Evolutionary conservation across 805 yeast species (phyloP), one percentile per base, ranked within the genome.

Genomic region (Yamadazyma nakazawae): DNA sequence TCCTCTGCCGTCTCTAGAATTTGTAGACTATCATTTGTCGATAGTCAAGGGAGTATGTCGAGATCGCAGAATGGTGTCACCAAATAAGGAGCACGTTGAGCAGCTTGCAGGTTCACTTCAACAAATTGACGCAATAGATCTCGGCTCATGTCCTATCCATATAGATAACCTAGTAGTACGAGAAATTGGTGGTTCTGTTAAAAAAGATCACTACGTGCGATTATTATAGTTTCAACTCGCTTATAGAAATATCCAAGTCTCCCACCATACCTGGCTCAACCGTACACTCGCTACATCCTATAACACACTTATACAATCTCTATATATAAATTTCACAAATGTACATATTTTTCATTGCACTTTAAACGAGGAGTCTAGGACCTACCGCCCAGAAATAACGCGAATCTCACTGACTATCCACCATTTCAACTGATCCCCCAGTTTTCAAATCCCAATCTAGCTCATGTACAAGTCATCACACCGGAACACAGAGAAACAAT

Each of bases 401-500:
- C 32, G 32, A 28, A 28, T 28, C 12, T 28, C 32, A 13, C 32
- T 26, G 30, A 11, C n/a, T 13, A 11, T 28, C 32, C 32, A 28
- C 32, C n/a, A 28, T 5, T 13, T 12, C n/a, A 12, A 28, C 32
- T 28, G 32, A 13, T 28, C n/a, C 32, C n/a, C n/a, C 32, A 28
- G 9, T 28, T 28, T 11, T 21, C 37, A 16, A 32, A 34, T 18
- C 19, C 37, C 19, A 3, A 5, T 21, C 24, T 11, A 34, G 5
- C 11, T 25, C 39, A 51, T 51, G 54, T 48, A 50, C 16, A 48
- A 45, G 30, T 42, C 37, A 42, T 64, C 64, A 38, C 78, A 75
- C 50, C 67, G 73, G 49, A 62, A 72, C 17, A 53, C 66, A 10
- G 84, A 80, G 57, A 67, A 67, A 39, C 78, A 76, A 54, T 69